Conservation (phyloP, 2,329 filamentous ascomycete genomes). For the Fusarium veterinarium region DNA sequence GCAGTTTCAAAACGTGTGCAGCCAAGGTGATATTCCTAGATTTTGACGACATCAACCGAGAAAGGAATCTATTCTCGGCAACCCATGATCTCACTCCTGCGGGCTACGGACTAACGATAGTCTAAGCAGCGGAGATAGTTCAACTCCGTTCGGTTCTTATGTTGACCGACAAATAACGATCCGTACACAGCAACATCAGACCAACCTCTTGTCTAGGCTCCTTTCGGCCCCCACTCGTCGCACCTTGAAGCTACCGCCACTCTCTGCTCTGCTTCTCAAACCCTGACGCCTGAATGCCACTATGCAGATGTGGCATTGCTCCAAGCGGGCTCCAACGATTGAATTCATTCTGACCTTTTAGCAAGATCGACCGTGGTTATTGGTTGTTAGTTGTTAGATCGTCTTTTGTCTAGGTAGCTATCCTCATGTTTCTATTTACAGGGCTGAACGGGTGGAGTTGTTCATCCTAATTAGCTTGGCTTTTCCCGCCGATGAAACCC, state of each 20-base stretch:
- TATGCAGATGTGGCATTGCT: slow-evolving; percentile 14
- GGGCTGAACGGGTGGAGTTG: slow-evolving; percentile 37
- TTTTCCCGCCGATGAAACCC: slow-evolving; percentile 13
- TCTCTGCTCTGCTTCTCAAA: neutral
- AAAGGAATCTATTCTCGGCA: slow-evolving; percentile 37
- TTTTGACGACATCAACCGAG: neutral
- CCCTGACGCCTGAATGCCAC: neutral
- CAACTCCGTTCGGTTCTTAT: neutral
- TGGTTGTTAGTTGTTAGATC: neutral
- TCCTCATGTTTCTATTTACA: slow-evolving; percentile 24
- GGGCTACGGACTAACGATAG: neutral
- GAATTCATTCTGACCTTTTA: neutral
- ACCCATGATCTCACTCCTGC: slow-evolving; percentile 27
- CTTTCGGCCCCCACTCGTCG: slow-evolving; percentile 31
- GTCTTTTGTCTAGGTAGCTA: neutral
- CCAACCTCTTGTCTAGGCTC: slow-evolving; percentile 19
- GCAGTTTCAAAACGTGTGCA: slow-evolving; percentile 4
- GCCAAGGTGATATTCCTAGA: slow-evolving; percentile 16
- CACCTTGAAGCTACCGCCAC: slow-evolving; percentile 21
- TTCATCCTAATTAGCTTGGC: neutral
- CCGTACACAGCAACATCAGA: neutral
- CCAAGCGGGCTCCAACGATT: neutral
- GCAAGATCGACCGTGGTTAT: neutral
- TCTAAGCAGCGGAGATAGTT: neutral
- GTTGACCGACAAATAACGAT: slow-evolving; percentile 15